phyloP scores from a whole-genome alignment of 2,329 filamentous ascomycete genomes.

The Aspergillus ochraceoroseus region DNA sequence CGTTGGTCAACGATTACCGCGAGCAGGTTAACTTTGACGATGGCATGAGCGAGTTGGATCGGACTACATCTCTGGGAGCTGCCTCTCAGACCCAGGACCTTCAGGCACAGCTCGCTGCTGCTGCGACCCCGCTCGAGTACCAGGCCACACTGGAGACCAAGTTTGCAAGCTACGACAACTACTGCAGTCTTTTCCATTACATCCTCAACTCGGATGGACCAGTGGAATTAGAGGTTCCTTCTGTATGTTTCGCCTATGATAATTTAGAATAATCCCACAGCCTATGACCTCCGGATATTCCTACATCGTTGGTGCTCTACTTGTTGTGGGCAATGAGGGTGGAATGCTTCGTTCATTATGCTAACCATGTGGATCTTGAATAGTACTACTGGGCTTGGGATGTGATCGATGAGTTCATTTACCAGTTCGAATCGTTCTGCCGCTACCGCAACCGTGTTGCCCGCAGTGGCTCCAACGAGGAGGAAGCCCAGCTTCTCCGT shows the following conservation, averaged over 20 bases:
- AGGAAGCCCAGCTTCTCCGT: constrained; percentile 83
- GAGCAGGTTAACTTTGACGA: constrained; percentile 95
- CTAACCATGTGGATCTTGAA: constrained; percentile 11
- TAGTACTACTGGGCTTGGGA: constrained; percentile 99
- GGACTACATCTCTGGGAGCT: constrained; percentile 63
- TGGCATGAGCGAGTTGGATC: constrained; percentile 74
- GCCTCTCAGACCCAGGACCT: constrained; percentile 81
- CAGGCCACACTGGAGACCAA: constrained; percentile 93
- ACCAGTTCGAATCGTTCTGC: constrained; percentile 99
- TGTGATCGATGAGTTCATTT: constrained; percentile 99
- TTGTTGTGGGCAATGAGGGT: too few relatives aligned
- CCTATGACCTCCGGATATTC: too few relatives aligned
- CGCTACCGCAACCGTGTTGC: constrained; percentile 92
- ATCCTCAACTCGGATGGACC: constrained; percentile 99
- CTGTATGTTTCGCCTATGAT: constrained; percentile 57
- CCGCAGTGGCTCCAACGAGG: constrained; percentile 72
- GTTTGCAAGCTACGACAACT: constrained; percentile 98
- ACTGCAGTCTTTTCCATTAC: constrained; percentile 99
- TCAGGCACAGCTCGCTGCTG: constrained; percentile 82
- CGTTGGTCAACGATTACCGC: constrained; percentile 89
- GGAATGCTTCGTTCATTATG: constrained; percentile 4
- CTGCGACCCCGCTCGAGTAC: constrained; percentile 92
- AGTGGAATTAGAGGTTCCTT: constrained; percentile 92
- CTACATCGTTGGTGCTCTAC: too few relatives aligned
- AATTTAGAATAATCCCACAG: constrained; percentile 2